Evolutionary conservation across 441 rosid species (phyloP).

Genomic region (Pelargonium fulgidum): DNA sequence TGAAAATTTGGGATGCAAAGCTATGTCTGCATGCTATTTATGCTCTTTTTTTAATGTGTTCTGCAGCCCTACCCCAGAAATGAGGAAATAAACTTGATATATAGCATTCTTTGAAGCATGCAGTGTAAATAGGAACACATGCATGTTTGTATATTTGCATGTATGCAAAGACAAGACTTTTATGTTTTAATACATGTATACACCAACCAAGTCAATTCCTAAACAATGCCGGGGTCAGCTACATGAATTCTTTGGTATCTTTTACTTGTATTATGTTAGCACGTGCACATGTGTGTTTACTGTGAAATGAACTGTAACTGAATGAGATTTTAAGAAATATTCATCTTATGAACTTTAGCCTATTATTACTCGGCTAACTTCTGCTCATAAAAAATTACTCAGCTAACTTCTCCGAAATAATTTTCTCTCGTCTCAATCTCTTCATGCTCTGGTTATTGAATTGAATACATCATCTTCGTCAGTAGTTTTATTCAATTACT

Average conservation of each 20-base stretch:
- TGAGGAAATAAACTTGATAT: neutral
- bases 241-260: too few relatives aligned
- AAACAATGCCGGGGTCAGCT: too few relatives aligned
- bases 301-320: neutral
- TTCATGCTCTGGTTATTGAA: neutral
- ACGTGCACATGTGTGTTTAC: neutral
- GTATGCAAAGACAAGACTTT: neutral
- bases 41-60: neutral
- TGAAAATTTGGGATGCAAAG: neutral
- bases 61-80: neutral
- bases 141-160: neutral
- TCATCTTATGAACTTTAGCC: neutral
- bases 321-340: neutral
- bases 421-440: neutral
- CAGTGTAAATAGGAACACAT: neutral
- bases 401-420: neutral
- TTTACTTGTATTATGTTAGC: too few relatives aligned
- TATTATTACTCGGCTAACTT: neutral
- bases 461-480: neutral
- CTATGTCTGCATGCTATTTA: neutral
- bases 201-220: too few relatives aligned
- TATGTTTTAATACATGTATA: neutral
- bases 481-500: neutral
- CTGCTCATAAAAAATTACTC: neutral
- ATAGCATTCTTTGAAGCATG: neutral